Percentiles rank a stretch among this genome's conserved stretches.
Evolutionary conservation across 805 yeast species (phyloP).

Genomic region (Clavispora asparagi): DNA sequence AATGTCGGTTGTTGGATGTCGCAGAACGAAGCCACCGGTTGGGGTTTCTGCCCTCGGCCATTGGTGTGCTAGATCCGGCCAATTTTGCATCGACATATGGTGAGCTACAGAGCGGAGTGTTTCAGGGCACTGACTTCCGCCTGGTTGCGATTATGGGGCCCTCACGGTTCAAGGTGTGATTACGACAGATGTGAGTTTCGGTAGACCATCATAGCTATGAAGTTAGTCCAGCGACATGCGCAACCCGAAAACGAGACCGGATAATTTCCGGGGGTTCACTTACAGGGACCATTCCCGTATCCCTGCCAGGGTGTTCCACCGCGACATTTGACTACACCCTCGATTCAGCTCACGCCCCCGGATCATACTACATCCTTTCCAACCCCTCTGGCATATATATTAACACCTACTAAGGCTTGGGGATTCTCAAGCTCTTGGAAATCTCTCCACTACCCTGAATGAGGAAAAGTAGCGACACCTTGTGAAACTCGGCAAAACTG

Average conservation of each 20-base stretch:
- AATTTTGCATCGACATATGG: slow-evolving; percentile 26
- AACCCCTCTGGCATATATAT: background rate
- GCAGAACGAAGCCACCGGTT: slow-evolving; percentile 28
- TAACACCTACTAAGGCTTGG: slow-evolving; percentile 54
- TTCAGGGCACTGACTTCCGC: slow-evolving; percentile 18
- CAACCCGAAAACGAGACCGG: no score
- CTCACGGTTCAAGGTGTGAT: background rate
- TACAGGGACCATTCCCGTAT: no score
- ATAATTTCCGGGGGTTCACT: no score
- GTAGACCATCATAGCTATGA: no score
- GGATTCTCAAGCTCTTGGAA: slow-evolving; percentile 84
- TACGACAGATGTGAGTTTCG: no score
- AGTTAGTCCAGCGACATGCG: no score
- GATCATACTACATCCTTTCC: no score
- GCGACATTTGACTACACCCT: no score
- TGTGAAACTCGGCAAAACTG: slow-evolving; percentile 68
- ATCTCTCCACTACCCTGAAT: slow-evolving; percentile 88
- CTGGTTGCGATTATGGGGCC: slow-evolving; percentile 15
- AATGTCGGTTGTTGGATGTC: slow-evolving; percentile 24
- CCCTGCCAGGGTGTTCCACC: no score
- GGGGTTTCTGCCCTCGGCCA: slow-evolving; percentile 16
- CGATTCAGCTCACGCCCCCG: no score
- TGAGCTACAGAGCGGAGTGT: slow-evolving; percentile 24
- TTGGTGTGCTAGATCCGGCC: slow-evolving; percentile 37
- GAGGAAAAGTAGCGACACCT: slow-evolving; percentile 56